A percentile compares a stretch with the other conserved stretches of the same genome.
These are phyloP conservation scores for Aspergillus flavus DNA, from an alignment of 2,329 filamentous ascomycete genomes.

Conservation along the genomic window DNA sequence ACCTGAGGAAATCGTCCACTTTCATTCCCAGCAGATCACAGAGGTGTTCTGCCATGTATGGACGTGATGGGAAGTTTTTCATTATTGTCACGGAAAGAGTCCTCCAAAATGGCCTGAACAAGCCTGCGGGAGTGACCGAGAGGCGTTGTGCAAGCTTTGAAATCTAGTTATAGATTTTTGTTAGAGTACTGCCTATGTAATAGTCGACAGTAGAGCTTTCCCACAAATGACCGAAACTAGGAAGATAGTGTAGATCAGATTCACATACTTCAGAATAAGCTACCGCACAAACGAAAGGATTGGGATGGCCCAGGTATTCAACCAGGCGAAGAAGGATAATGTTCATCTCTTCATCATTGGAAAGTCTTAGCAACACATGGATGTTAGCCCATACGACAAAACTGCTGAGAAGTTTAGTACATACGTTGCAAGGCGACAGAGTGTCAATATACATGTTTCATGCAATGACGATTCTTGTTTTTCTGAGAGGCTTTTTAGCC, in stretches of 20 bases:
- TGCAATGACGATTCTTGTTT: constrained; percentile 68
- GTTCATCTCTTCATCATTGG: constrained; percentile 81
- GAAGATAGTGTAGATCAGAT: background rate
- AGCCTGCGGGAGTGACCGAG: constrained; percentile 62
- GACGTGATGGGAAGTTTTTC: constrained; percentile 76
- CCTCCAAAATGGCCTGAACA: constrained; percentile 88
- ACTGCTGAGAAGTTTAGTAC: constrained; percentile 22
- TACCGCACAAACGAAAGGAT: constrained; percentile 75
- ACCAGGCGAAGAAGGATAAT: constrained; percentile 81
- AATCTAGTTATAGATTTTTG: constrained; percentile 50
- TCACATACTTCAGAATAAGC: constrained; percentile 75
- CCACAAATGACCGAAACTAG: background rate
- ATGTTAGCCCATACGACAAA: constrained; percentile 7
- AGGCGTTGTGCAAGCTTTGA: constrained; percentile 70
- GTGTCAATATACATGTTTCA: constrained; percentile 82
- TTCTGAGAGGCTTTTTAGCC: constrained; percentile 72
- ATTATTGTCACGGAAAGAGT: constrained; percentile 80
- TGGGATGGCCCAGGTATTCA: constrained; percentile 83
- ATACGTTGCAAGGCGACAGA: constrained; percentile 78
- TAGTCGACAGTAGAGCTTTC: background rate
- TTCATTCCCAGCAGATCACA: constrained; percentile 79
- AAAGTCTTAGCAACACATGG: constrained; percentile 52
- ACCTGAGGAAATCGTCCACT: constrained; percentile 71
- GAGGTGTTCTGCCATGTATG: constrained; percentile 79
- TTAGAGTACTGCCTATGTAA: background rate